Evolutionary conservation across 345 rosid genomes (phyloP).

Genomic region (Capsella bursapastoris): DNA sequence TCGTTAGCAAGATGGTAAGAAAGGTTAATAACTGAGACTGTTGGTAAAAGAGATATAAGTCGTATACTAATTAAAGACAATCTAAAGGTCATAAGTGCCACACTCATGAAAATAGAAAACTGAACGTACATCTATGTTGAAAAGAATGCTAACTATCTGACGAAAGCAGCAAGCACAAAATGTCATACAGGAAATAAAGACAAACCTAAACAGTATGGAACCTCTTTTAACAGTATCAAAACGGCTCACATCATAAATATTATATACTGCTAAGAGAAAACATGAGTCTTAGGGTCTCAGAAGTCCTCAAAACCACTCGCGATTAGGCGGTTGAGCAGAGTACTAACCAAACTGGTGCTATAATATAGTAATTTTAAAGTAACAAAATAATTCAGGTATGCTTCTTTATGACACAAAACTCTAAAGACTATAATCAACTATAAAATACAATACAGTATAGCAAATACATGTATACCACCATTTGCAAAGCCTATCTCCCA

Average conservation of each 20-base stretch:
- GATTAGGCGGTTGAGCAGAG: conserved; percentile 13
- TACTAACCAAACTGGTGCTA: conserved; percentile 13
- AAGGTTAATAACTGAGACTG: not conserved
- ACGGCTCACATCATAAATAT: not conserved
- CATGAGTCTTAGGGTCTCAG: conserved; percentile 13
- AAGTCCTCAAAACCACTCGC: conserved; percentile 18
- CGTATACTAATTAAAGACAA: not conserved
- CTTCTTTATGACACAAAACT: not conserved
- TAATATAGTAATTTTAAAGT: not conserved
- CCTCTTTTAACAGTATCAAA: not conserved
- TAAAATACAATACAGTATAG: not conserved
- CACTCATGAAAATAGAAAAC: not conserved
- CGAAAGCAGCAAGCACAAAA: not conserved
- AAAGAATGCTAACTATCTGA: not conserved
- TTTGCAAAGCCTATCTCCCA: conserved; percentile 24
- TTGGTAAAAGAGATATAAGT: not conserved
- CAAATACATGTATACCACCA: conserved; percentile 29
- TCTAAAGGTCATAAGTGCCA: not conserved
- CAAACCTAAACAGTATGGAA: not conserved
- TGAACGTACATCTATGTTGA: not conserved
- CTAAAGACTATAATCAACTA: not conserved
- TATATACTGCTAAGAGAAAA: not conserved
- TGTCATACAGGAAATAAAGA: not conserved
- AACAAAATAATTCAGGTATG: not conserved
- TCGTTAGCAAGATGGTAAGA: not conserved